Evolutionary conservation across 2,329 filamentous ascomycete species (phyloP), one percentile per base, ranked within the genome.

Genomic region (Cercospora janseana): DNA sequence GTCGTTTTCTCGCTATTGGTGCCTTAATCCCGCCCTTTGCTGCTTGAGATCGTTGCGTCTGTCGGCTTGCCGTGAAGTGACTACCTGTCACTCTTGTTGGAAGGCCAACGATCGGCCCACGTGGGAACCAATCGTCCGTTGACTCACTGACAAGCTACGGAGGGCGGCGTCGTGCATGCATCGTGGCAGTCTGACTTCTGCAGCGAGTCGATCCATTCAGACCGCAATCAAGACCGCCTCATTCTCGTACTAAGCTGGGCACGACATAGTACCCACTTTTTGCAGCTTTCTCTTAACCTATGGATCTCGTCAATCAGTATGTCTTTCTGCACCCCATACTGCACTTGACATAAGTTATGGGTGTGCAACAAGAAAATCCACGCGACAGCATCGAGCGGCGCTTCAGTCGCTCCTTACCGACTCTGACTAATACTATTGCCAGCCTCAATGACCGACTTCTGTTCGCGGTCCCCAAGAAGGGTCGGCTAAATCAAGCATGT

Each of bases 381-480:
- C 20, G 38, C 6, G 24, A 29, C 8, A 27, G 13, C 18, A 24
- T 49, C 12, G 49, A 46, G 43, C 47, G 60, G 44, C 52, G 60
- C 20, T 60, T 51, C 41, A 55, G 46, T 43, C 57, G 59, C 42
- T 52, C 70, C 65, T 27, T 69, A 62, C 59, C 60, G 23, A 51
- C 52, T 38, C 57, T 72, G 60, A 71, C 68, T 70, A 65, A 70
- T 67, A 50, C 63, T 15, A 48, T 67, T 49, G 63, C 61, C 60
- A 95, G 90, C 76, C 80, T 96, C 68, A 89, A 93, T 78, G 91
- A 92, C 67, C 87, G 93, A 60, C 80, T 97, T 50, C 81, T 97
- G 56, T 96, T 98, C 69, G 93, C 93, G 55, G 88, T 98, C n/a
- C 93, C 93, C 54, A 98, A 98, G 76, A 98, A 98, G 86, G 93